Evolutionary conservation across 23 red algal species (phyloP).

Genomic region (Agarophyton chilense): DNA sequence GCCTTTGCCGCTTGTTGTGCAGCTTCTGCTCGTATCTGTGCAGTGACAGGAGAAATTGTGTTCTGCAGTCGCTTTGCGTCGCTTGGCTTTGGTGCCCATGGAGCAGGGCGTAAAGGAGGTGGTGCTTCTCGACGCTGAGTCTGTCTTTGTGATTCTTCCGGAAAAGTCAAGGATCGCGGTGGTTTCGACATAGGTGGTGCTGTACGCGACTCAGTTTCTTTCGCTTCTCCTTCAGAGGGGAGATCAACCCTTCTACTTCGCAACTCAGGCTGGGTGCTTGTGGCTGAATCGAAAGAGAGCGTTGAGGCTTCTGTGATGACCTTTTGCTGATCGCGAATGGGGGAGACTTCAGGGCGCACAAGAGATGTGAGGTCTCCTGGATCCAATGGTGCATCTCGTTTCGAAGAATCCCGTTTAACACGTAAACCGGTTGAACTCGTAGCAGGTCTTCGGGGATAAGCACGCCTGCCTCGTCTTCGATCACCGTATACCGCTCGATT

Average conservation of each 20-base stretch:
- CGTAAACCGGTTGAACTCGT: not conserved
- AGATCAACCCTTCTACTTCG: too few relatives aligned
- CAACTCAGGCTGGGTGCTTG: not conserved
- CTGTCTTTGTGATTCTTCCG: not conserved
- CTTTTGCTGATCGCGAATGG: not conserved
- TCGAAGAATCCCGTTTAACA: not conserved
- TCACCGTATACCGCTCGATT: slow-evolving; percentile 50
- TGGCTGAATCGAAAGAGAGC: too few relatives aligned
- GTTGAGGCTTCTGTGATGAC: not conserved
- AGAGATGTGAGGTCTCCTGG: not conserved
- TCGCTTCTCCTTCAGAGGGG: not conserved
- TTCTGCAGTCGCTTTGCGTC: not conserved
- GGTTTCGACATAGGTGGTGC: not conserved
- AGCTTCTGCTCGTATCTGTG: slow-evolving; percentile 18
- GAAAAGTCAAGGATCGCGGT: not conserved
- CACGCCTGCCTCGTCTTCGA: not conserved
- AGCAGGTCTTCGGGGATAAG: not conserved
- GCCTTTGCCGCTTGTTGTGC: not conserved
- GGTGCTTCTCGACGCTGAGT: slow-evolving; percentile 29
- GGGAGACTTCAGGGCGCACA: not conserved
- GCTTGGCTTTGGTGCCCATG: slow-evolving; percentile 26
- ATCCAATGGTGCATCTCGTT: not conserved
- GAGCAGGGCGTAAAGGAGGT: slow-evolving; percentile 36
- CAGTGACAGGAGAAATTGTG: slow-evolving; percentile 20
- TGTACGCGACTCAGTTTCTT: not conserved